Percentiles rank a stretch among this genome's conserved stretches.
phyloP scores from a whole-genome alignment of 1,139 yeast species.

The Groenewaldozyma sp. region DNA sequence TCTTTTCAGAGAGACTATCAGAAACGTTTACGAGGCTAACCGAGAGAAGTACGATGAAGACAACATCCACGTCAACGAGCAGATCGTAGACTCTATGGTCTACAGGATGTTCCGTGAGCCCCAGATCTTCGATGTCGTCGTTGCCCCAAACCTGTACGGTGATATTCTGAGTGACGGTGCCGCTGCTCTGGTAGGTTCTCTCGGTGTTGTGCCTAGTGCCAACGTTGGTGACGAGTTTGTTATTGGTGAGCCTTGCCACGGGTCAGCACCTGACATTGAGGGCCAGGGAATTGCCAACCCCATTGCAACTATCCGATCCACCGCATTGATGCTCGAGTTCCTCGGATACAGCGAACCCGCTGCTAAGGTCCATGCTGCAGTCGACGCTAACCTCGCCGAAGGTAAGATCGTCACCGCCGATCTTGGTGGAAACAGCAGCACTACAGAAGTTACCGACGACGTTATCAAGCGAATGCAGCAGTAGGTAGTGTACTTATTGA shows the following conservation, averaged over 20 bases:
- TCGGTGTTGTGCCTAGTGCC: conserved; percentile 97
- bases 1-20: conserved; percentile 86
- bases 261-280: conserved; percentile 97
- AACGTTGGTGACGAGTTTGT: conserved; percentile 94
- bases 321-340: conserved; percentile 95
- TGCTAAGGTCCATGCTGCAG: conserved; percentile 85
- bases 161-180: conserved; percentile 98
- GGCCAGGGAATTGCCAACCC: conserved; percentile 95
- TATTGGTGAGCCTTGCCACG: conserved; percentile 99
- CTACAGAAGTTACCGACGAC: conserved; percentile 81
- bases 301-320: conserved; percentile 93
- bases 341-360: conserved; percentile 89
- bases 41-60: conserved; percentile 38
- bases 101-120: conserved; percentile 98
- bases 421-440: conserved; percentile 80
- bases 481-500: no score
- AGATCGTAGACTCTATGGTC: conserved; percentile 98
- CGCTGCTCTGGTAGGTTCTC: conserved; percentile 95
- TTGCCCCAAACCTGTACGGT: conserved; percentile 97
- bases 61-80: conserved; percentile 58
- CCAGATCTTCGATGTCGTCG: conserved; percentile 91
- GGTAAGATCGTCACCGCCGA: conserved; percentile 84
- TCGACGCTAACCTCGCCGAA: conserved; percentile 82
- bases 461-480: conserved; percentile 52
- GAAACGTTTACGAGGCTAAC: conserved; percentile 62